Conservation (phyloP, 805 yeast species). For the Barnettozyma californica region DNA sequence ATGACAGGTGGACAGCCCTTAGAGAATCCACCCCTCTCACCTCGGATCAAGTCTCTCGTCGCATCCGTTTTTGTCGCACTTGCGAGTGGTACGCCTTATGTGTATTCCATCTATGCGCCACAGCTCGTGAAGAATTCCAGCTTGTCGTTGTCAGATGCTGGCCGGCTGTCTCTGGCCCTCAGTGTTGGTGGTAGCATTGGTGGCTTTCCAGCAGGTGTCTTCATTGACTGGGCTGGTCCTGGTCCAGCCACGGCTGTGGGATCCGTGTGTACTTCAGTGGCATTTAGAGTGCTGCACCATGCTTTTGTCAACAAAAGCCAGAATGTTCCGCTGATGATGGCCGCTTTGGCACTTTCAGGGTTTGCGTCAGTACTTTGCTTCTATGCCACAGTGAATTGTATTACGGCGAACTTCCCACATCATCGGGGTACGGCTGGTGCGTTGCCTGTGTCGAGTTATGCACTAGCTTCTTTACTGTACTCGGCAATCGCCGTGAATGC, state of each 20-base stretch:
- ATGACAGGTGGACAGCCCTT: not conserved
- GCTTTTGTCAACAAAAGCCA: slow-evolving; percentile 39
- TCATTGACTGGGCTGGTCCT: slow-evolving; percentile 61
- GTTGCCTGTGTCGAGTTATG: slow-evolving; percentile 38
- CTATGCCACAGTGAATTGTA: slow-evolving; percentile 48
- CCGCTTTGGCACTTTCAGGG: slow-evolving; percentile 51
- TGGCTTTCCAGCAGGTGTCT: slow-evolving; percentile 65
- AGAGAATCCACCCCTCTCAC: slow-evolving; percentile 9
- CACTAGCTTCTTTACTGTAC: slow-evolving; percentile 63
- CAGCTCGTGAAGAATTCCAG: slow-evolving; percentile 55
- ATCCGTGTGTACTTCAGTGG: slow-evolving; percentile 45
- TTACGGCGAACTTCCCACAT: slow-evolving; percentile 57
- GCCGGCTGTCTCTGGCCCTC: slow-evolving; percentile 56
- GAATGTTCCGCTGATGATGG: slow-evolving; percentile 37
- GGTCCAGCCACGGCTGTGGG: slow-evolving; percentile 49
- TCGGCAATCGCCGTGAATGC: slow-evolving; percentile 50
- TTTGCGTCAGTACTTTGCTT: slow-evolving; percentile 59
- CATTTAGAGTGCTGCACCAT: slow-evolving; percentile 46
- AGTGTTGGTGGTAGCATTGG: slow-evolving; percentile 63
- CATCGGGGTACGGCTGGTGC: slow-evolving; percentile 44
- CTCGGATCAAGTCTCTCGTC: slow-evolving; percentile 15
- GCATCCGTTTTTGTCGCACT: slow-evolving; percentile 41
- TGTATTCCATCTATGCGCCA: slow-evolving; percentile 73
- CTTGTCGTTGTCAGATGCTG: slow-evolving; percentile 55
- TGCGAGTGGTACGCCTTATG: slow-evolving; percentile 72